Evolutionary conservation across 2,329 filamentous ascomycete genomes (phyloP).

Genomic region (Aspergillus tubingensis): DNA sequence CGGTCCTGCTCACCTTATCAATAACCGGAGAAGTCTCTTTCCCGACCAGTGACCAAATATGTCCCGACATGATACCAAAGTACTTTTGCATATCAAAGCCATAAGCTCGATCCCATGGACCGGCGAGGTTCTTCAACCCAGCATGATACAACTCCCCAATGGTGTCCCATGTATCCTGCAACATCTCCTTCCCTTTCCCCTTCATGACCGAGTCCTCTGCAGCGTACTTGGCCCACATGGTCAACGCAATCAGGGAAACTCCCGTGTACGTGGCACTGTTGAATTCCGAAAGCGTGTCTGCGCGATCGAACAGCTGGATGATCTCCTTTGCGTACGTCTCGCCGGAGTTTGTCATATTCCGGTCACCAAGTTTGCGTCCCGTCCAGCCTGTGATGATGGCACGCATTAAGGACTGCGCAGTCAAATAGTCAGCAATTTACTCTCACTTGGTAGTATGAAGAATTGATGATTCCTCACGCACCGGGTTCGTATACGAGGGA

Average conservation of each 20-base stretch:
- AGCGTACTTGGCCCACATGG: slow-evolving; percentile 62
- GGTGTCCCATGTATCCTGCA: slow-evolving; percentile 56
- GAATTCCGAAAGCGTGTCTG: slow-evolving; percentile 63
- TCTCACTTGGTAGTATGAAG: too few relatives aligned
- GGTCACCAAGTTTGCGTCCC: slow-evolving; percentile 55
- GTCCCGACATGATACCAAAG: slow-evolving; percentile 58
- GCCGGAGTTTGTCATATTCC: slow-evolving; percentile 61
- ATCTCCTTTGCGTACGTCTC: slow-evolving; percentile 59
- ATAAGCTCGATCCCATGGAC: slow-evolving; percentile 65
- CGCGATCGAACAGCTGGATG: slow-evolving; percentile 57
- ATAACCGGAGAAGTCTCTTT: slow-evolving; percentile 3
- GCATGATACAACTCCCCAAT: slow-evolving; percentile 59
- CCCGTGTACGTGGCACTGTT: slow-evolving; percentile 66
- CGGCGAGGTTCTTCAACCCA: slow-evolving; percentile 61
- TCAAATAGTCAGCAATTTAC: too few relatives aligned
- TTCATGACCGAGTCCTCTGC: slow-evolving; percentile 57
- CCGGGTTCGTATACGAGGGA: slow-evolving; percentile 59
- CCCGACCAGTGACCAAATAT: slow-evolving; percentile 57
- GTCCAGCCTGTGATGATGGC: slow-evolving; percentile 63
- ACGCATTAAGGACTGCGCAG: slow-evolving; percentile 55
- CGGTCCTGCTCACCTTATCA: too few relatives aligned
- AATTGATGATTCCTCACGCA: too few relatives aligned
- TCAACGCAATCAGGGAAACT: slow-evolving; percentile 61
- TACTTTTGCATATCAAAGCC: slow-evolving; percentile 67
- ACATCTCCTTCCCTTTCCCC: slow-evolving; percentile 54